phyloP scores from a whole-genome alignment of 345 rosid genomes.

The Corchorus capsularis region DNA sequence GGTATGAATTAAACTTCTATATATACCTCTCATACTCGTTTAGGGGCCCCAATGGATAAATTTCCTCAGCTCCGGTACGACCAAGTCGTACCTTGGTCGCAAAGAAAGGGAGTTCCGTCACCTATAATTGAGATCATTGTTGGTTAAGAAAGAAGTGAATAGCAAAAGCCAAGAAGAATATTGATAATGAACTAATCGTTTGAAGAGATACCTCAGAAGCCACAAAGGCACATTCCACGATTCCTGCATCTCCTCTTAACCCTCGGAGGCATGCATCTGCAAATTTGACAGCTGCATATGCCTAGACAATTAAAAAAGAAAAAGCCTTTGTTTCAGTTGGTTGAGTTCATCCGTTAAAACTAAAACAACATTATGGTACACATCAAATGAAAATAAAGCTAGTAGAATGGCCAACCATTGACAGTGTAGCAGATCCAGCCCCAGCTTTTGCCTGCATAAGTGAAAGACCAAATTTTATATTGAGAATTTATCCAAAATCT shows the following conservation, averaged over 20 bases:
- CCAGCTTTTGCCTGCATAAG: constrained; percentile 77
- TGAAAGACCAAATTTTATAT: not conserved
- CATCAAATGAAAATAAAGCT: not conserved
- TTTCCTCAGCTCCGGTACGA: constrained; percentile 68
- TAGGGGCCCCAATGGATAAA: constrained; percentile 68
- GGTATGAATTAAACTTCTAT: not conserved
- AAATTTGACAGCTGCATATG: constrained; percentile 86
- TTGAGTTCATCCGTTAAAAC: not conserved
- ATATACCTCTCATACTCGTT: constrained; percentile 71
- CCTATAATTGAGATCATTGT: constrained; percentile 36
- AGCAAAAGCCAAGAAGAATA: not conserved
- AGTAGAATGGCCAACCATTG: constrained; percentile 56
- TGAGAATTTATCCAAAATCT: not conserved
- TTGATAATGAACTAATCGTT: not conserved
- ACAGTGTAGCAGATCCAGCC: constrained; percentile 79
- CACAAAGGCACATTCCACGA: constrained; percentile 65
- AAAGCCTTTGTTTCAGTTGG: constrained; percentile 1
- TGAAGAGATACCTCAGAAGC: constrained; percentile 48
- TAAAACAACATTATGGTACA: not conserved
- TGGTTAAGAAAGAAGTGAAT: not conserved
- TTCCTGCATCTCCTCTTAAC: constrained; percentile 69
- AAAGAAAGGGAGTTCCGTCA: constrained; percentile 78
- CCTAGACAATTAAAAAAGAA: constrained; percentile 32
- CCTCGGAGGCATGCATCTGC: constrained; percentile 84
- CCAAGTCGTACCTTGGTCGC: constrained; percentile 80